Percentiles rank a stretch among this genome's conserved stretches.
These are phyloP conservation scores for Trapa incisa DNA, from an alignment of 345 rosid genomes.

Conservation along the genomic window DNA sequence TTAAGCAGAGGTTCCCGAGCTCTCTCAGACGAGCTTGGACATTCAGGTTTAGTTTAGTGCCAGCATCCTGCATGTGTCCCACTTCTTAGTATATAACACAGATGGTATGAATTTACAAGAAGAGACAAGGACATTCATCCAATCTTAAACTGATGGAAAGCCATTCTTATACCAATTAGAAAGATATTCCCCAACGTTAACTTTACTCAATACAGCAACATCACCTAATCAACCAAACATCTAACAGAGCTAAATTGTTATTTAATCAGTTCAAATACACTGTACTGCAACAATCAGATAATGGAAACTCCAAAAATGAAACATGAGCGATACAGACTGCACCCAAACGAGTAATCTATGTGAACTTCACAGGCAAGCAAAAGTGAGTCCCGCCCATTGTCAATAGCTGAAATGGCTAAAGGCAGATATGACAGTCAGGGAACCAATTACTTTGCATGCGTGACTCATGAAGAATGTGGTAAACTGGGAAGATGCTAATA, in stretches of 20 bases:
- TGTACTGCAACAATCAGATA: not conserved
- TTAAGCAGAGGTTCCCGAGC: constrained; percentile 82
- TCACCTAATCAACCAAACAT: not conserved
- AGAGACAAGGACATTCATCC: too few relatives aligned
- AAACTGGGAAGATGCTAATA: not conserved
- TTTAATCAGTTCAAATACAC: not conserved
- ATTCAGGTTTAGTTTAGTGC: constrained; percentile 28
- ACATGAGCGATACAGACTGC: not conserved
- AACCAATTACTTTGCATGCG: not conserved
- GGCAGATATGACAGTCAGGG: not conserved
- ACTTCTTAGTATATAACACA: not conserved
- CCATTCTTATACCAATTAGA: not conserved
- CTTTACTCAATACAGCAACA: not conserved
- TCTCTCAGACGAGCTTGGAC: constrained; percentile 85
- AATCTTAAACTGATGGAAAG: too few relatives aligned
- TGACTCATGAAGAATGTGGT: not conserved
- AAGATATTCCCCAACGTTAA: not conserved
- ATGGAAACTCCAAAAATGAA: not conserved
- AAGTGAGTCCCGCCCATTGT: not conserved
- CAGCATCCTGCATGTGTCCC: too few relatives aligned
- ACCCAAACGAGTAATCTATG: not conserved
- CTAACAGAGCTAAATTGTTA: not conserved
- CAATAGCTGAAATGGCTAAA: not conserved
- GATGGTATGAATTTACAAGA: not conserved
- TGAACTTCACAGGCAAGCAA: not conserved